Percentiles rank a stretch among this genome's conserved stretches.
These are phyloP conservation scores for Fusarium sp. DNA, from an alignment of 2,329 filamentous ascomycete genomes.

Conservation along the genomic window DNA sequence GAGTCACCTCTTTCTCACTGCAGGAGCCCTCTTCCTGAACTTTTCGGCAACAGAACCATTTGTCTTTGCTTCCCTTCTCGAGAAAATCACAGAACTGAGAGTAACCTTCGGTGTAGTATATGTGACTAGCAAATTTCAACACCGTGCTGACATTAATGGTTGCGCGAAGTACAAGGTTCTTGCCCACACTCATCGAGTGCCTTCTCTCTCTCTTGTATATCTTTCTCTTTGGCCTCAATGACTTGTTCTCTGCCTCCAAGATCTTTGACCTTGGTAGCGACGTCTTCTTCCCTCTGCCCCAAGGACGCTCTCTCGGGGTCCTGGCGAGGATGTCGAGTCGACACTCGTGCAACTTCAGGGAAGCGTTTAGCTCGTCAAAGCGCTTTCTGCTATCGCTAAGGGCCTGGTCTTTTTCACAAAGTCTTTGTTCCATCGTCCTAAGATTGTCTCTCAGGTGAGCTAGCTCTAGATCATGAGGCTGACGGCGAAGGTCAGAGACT, in stretches of 20 bases:
- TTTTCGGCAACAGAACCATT: neutral
- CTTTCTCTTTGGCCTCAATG: neutral
- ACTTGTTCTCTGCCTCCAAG: no score
- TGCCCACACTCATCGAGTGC: no score
- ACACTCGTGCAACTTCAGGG: no score
- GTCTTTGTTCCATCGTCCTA: no score
- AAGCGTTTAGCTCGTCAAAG: neutral
- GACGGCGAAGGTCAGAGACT: fast-evolving
- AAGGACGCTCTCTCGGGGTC: fast-evolving
- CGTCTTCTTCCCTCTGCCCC: neutral
- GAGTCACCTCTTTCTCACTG: neutral
- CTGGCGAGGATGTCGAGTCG: neutral
- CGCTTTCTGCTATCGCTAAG: neutral
- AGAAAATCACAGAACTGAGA: neutral
- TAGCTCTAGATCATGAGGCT: no score
- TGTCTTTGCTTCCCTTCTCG: neutral
- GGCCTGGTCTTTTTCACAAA: neutral
- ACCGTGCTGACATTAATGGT: no score
- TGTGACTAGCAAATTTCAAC: no score
- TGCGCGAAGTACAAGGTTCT: neutral
- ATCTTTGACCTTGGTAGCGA: fast-evolving
- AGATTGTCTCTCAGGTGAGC: no score
- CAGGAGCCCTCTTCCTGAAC: neutral
- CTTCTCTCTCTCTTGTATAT: neutral
- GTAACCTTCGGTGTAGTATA: no score